These are phyloP conservation scores for Thelonectria olida DNA, from an alignment of 2,329 filamentous ascomycete genomes.

Conservation along the genomic window DNA sequence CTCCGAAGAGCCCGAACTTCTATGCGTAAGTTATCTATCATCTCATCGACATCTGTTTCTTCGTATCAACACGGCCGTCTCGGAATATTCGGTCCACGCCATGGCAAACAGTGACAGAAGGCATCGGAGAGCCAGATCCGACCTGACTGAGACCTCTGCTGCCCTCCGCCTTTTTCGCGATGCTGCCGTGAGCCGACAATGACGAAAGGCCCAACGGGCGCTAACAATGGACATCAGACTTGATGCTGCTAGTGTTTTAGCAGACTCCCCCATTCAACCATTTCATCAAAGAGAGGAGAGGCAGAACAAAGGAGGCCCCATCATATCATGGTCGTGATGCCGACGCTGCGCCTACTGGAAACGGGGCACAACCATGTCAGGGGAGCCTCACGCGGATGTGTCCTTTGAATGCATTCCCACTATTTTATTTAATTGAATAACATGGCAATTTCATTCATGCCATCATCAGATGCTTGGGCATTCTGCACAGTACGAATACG, in stretches of 20 bases:
- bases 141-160: no score
- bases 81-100: no score
- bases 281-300: not conserved
- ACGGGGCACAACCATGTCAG: constrained; percentile 31
- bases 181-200: constrained; percentile 17
- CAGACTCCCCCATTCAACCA: not conserved
- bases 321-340: constrained; percentile 26
- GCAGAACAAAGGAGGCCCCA: constrained; percentile 25
- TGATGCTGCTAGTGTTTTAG: not conserved
- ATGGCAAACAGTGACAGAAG: no score
- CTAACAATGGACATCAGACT: constrained; percentile 6
- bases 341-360: constrained; percentile 28
- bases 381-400: constrained; percentile 24
- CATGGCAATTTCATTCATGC: no score
- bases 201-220: constrained; percentile 7
- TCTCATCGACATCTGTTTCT: no score
- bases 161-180: no score
- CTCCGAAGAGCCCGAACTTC: no score
- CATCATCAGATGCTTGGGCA: no score
- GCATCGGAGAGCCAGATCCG: no score
- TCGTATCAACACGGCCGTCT: no score
- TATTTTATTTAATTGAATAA: no score
- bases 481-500: not conserved
- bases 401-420: not conserved
- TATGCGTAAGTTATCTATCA: no score